These are phyloP conservation scores for Centaurea solstitialis DNA, from an alignment of 129 eudicot species.

Conservation along the genomic window DNA sequence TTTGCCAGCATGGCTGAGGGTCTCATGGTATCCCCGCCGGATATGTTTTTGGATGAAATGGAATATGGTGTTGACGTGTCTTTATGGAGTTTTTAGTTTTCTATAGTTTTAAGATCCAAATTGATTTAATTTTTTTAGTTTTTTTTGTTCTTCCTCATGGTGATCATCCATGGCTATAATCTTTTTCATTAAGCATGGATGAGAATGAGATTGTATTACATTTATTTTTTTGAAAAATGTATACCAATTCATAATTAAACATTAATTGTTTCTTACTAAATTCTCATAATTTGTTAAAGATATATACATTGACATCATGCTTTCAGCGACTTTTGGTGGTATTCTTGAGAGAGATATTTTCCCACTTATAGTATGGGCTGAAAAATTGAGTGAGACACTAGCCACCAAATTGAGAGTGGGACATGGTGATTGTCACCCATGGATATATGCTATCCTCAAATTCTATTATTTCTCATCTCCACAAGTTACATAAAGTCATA, in stretches of 20 bases:
- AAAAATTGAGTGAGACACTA: not conserved
- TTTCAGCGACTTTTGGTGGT: too few species aligned
- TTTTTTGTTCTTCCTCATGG: too few species aligned
- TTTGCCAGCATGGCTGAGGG: slow-evolving; percentile 54
- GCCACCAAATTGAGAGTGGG: not conserved
- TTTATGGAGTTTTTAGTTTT: slow-evolving; percentile 33
- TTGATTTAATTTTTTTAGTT: too few species aligned
- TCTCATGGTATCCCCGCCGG: slow-evolving; percentile 53
- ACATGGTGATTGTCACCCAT: not conserved
- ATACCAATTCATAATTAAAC: not conserved
- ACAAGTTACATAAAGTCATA: not conserved
- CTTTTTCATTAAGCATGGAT: not conserved
- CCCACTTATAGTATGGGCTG: not conserved
- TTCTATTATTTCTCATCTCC: too few species aligned
- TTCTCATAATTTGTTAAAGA: not conserved
- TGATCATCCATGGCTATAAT: not conserved
- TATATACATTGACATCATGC: too few species aligned
- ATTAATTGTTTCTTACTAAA: not conserved
- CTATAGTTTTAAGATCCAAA: too few species aligned
- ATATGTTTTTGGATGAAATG: slow-evolving; percentile 27
- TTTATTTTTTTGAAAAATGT: not conserved
- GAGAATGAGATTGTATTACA: not conserved
- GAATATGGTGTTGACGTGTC: slow-evolving; percentile 15
- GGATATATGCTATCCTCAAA: too few species aligned
- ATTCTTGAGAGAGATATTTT: too few species aligned